Conservation (phyloP, 139 green algal species). For the Zygnema circumcarinatum region DNA sequence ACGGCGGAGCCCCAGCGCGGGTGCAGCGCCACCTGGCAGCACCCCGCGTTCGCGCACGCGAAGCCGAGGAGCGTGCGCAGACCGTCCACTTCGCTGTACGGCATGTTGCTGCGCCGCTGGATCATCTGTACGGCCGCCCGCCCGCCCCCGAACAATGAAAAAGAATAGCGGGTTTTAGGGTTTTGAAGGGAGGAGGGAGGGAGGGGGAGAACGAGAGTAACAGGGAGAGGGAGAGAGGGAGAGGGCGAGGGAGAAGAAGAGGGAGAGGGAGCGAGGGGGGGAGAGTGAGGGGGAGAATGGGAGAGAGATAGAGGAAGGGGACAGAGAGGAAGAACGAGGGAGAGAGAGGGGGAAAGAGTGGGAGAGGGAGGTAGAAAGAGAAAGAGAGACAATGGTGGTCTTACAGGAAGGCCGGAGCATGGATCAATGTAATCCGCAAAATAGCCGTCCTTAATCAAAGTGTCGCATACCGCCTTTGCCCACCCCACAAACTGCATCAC, state of each 20-base stretch:
- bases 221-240: not conserved
- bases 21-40: constrained; percentile 91
- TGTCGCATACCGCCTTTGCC: constrained; percentile 76
- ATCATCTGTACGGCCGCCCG: constrained; percentile 64
- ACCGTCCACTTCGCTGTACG: constrained; percentile 91
- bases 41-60: constrained; percentile 74
- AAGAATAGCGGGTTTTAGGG: not conserved
- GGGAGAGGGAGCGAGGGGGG: too few relatives aligned
- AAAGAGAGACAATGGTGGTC: too few relatives aligned
- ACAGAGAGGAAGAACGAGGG: too few relatives aligned
- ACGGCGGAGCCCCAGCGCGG: constrained; percentile 87
- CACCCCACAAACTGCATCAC: constrained; percentile 82
- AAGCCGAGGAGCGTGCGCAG: constrained; percentile 74
- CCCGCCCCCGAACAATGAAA: not conserved
- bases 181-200: not conserved
- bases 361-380: too few relatives aligned
- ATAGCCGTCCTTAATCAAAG: constrained; percentile 72
- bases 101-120: constrained; percentile 64
- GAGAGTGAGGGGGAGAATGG: constrained; percentile 25
- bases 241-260: too few relatives aligned
- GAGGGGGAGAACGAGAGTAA: constrained; percentile 7
- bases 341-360: too few relatives aligned
- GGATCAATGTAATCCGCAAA: constrained; percentile 98
- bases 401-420: constrained; percentile 87
- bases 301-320: too few relatives aligned